A percentile compares a stretch with the other conserved stretches of the same genome.
Evolutionary conservation across 257 asterid species (phyloP).

Genomic region (Ophiorrhiza pumila): DNA sequence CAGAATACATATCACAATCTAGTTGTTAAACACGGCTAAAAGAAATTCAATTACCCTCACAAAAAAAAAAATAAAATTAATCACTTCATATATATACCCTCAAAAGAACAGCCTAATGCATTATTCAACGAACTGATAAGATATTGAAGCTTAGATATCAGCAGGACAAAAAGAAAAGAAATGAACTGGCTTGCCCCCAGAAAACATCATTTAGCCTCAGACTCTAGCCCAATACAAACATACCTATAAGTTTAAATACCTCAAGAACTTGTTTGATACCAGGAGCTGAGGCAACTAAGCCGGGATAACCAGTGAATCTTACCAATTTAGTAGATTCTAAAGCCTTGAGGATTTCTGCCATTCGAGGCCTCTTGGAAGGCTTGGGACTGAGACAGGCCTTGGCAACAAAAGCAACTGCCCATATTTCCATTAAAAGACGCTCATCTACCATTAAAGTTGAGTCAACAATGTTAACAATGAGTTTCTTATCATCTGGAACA

Average conservation of each 20-base stretch:
- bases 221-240: background rate
- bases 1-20: no score
- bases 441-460: background rate
- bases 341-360: slow-evolving; percentile 72
- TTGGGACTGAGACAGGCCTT: slow-evolving; percentile 5
- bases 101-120: no score
- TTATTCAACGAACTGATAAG: no score
- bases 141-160: background rate
- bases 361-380: slow-evolving; percentile 36
- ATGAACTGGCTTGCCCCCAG: no score
- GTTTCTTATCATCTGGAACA: slow-evolving; percentile 21
- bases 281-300: slow-evolving; percentile 70
- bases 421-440: background rate
- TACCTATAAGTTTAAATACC: background rate
- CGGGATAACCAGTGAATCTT: slow-evolving; percentile 65
- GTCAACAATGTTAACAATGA: slow-evolving; percentile 5
- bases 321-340: slow-evolving; percentile 51
- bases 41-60: no score
- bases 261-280: background rate
- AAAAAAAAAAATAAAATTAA: no score
- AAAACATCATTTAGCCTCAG: no score
- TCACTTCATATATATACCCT: no score
- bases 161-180: background rate
- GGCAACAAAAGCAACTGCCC: slow-evolving; percentile 5
- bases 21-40: no score